Base-by-base conservation (phyloP, 805 yeast species). In the Kluyveromyces starmeri region DNA sequence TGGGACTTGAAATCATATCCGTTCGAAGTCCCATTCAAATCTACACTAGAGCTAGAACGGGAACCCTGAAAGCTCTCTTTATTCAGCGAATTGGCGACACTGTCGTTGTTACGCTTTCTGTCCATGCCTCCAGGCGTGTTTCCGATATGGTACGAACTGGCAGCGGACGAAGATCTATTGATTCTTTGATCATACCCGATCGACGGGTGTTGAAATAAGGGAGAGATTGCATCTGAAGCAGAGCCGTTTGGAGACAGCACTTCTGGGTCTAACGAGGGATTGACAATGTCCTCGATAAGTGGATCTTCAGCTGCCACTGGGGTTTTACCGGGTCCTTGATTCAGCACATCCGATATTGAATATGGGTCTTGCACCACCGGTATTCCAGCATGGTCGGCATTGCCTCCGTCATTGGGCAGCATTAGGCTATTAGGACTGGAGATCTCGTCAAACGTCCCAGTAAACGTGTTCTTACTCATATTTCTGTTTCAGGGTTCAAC, bases 271-370 rank as follows among this genome's bases (percentile, higher is more conserved):
- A 44, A 37, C 8, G 51, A 45, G 22, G 58, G 58, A 32, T 53
- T 53, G 3, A 50, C 44, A 20, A 53, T 53, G 35, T 51, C 56
- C 39, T 53, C 58, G 14, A 51, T 48, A 17, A 29, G 31, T 14
- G 42, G 35, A 7, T 32, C 32, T 15, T 28, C 23, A 19, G 20
- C 35, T 12, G 31, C 20, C 14, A 18, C 13, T 8, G 12, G 14
- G 20, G 12, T 15, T 17, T 28, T 28, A 22, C 18, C 18, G 15
- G 23, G 11, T 5, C 15, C 32, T 8, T n/a, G 15, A 18, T 28
- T 28, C 14, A 28, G 22, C 26, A 20, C 16, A 30, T 30, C 26
- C 6, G n/a, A 11, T 3, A 30, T 21, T 7, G 4, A n/a, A 8
- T 30, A 30, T 18, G 25, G 25, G 7, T 22, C 33, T 26, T 26